A percentile compares a stretch with the other conserved stretches of the same genome.
Evolutionary conservation across 495 filamentous ascomycete species (phyloP).

Genomic region (Aspergillus diversus): DNA sequence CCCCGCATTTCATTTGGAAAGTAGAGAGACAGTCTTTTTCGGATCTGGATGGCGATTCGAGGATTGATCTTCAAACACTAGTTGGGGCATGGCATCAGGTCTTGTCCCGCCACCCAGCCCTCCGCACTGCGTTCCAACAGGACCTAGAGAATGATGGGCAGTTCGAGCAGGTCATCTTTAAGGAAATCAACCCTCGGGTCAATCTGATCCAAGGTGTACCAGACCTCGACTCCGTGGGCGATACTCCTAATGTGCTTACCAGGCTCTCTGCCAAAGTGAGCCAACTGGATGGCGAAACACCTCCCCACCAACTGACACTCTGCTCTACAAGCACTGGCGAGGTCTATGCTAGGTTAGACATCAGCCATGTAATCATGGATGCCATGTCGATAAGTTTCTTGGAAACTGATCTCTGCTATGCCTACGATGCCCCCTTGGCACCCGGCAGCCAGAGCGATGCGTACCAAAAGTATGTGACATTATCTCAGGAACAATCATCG

Average conservation of each 20-base stretch:
- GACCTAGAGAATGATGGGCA: slow-evolving; percentile 32
- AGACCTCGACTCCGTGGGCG: neutral
- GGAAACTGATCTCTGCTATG: slow-evolving; percentile 33
- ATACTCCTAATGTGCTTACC: neutral
- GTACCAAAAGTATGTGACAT: slow-evolving; percentile 38
- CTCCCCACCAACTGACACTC: slow-evolving; percentile 39
- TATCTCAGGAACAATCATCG: slow-evolving; percentile 32
- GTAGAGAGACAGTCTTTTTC: neutral
- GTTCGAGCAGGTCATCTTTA: slow-evolving; percentile 43
- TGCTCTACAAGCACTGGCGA: slow-evolving; percentile 26
- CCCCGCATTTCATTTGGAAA: neutral
- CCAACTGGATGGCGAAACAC: slow-evolving; percentile 16
- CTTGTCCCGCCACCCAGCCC: slow-evolving; percentile 40
- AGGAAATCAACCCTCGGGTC: slow-evolving; percentile 14
- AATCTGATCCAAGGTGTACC: neutral
- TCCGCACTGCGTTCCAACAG: slow-evolving; percentile 43
- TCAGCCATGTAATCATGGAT: slow-evolving; percentile 48
- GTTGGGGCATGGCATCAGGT: slow-evolving; percentile 39
- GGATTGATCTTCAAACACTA: neutral
- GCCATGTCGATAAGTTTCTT: slow-evolving; percentile 34
- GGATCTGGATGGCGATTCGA: slow-evolving; percentile 6
- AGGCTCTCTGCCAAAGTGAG: neutral
- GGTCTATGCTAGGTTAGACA: slow-evolving; percentile 47
- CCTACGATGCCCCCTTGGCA: slow-evolving; percentile 36
- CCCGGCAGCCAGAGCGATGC: slow-evolving; percentile 27